Conservation (phyloP, 148 eudicot species). For the Nyssa sinensis region DNA sequence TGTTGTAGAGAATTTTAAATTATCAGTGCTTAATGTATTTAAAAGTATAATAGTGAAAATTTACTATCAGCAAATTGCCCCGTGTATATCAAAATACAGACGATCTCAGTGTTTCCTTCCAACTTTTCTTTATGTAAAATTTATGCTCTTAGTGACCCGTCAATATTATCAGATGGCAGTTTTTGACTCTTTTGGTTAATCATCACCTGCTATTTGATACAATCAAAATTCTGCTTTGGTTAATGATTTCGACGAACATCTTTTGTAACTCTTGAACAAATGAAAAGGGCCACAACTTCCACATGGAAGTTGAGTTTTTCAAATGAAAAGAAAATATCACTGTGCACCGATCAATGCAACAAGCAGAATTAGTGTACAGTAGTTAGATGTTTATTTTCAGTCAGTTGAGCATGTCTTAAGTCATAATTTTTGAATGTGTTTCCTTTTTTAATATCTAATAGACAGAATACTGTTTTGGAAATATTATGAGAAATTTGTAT, state of each 20-base stretch:
- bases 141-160: neutral
- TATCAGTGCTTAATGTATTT: neutral
- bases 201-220: neutral
- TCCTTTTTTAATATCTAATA: conserved; percentile 11
- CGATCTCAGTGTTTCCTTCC: neutral
- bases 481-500: conserved; percentile 73
- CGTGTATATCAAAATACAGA: neutral
- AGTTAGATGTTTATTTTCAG: neutral
- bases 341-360: neutral
- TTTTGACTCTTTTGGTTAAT: neutral
- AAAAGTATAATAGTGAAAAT: neutral
- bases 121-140: neutral
- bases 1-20: neutral
- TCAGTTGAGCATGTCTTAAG: neutral
- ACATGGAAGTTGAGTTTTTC: neutral
- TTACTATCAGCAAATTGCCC: neutral
- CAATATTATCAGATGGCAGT: neutral
- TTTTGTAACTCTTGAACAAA: neutral
- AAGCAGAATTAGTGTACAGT: no score
- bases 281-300: neutral
- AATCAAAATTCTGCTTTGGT: no score
- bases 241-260: neutral
- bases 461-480: conserved; percentile 22
- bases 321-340: neutral
- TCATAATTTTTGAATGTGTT: neutral